A percentile compares a stretch with the other conserved stretches of the same genome.
These are phyloP conservation scores for Gigaspora rosea DNA, from an alignment of 192 early-diverging fungal genomes.

Conservation along the genomic window DNA sequence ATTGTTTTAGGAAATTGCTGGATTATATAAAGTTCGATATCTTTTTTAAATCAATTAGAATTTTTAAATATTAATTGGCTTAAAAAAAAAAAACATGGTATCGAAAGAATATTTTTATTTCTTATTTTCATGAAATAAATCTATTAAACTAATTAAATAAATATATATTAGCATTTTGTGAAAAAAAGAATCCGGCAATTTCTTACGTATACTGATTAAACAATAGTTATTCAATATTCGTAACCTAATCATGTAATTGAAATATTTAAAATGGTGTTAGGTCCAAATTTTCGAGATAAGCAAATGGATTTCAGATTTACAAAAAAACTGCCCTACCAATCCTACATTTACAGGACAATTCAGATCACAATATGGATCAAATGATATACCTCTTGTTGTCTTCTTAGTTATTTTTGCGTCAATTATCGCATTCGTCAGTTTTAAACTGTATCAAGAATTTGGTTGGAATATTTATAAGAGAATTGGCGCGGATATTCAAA, in stretches of 20 bases:
- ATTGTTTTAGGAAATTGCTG: too few species aligned
- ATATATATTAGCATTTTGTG: too few species aligned
- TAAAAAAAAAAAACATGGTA: too few species aligned
- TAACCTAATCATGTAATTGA: too few species aligned
- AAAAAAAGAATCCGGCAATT: too few species aligned
- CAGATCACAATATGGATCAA: not conserved
- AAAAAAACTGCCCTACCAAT: not conserved
- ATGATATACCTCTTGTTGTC: constrained; percentile 58
- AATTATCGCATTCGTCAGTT: constrained; percentile 54
- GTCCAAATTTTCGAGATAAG: not conserved
- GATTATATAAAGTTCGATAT: too few species aligned
- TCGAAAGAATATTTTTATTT: not conserved
- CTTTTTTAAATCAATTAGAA: not conserved
- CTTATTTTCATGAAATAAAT: not conserved
- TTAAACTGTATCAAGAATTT: constrained; percentile 53
- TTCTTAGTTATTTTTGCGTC: constrained; percentile 54
- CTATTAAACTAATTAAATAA: too few species aligned
- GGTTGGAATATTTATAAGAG: constrained; percentile 64
- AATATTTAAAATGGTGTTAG: not conserved
- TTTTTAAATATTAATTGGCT: not conserved
- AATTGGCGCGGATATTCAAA: constrained; percentile 64
- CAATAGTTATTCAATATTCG: too few species aligned
- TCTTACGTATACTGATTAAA: too few species aligned
- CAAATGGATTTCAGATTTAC: not conserved
- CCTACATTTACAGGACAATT: too few species aligned